Evolutionary conservation across 768 basidiomycete genomes (phyloP).

Genomic region (Artomyces pyxidatus): DNA sequence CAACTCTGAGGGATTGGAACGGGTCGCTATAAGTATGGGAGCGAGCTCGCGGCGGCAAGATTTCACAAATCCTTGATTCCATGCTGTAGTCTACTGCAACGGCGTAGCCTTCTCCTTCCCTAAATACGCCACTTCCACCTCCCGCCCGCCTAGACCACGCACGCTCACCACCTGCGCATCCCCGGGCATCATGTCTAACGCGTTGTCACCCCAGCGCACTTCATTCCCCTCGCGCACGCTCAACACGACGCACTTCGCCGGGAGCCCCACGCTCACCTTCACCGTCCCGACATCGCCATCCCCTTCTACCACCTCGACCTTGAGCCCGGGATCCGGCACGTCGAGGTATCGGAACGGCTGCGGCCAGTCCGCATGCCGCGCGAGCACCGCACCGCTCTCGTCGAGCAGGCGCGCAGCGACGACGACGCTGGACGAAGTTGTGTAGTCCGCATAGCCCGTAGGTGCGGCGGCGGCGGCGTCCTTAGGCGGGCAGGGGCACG

Average conservation of each 20-base stretch:
- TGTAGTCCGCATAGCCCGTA: slow-evolving; percentile 5
- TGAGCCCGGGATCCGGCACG: slow-evolving; percentile 23
- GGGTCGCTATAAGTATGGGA: too few species aligned
- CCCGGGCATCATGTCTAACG: background rate
- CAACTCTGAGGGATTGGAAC: too few species aligned
- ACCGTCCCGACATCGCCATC: background rate
- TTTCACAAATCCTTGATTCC: too few species aligned
- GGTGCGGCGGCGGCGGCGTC: background rate
- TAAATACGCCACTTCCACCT: background rate
- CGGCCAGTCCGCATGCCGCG: slow-evolving; percentile 22
- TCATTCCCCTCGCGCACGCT: background rate
- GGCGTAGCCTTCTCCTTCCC: background rate
- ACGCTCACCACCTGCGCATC: background rate
- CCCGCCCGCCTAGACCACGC: background rate
- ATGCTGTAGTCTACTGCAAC: too few species aligned
- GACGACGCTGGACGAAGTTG: slow-evolving; percentile 15
- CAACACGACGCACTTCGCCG: background rate
- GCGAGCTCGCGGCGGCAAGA: too few species aligned
- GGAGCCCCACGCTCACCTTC: background rate
- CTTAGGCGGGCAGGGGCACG: slow-evolving; percentile 16
- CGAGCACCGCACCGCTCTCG: slow-evolving; percentile 18
- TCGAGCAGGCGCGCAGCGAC: slow-evolving; percentile 19
- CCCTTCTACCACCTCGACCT: slow-evolving; percentile 10
- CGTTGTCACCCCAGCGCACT: background rate
- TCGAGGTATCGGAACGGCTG: slow-evolving; percentile 26